phyloP scores from a whole-genome alignment of 73 alveolate species.

The Blepharisma stoltei region DNA sequence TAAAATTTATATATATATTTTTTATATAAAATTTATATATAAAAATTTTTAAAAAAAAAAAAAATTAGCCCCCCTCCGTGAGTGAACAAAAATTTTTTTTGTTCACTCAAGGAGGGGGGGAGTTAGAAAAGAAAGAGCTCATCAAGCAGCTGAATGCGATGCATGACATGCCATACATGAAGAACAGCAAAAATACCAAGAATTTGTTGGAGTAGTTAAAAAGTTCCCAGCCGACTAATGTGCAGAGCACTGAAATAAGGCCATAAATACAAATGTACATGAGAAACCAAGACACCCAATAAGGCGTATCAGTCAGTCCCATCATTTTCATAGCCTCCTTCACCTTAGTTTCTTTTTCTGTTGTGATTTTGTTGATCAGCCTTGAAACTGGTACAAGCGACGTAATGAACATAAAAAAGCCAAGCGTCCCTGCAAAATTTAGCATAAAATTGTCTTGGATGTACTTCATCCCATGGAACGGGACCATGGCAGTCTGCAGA shows the following conservation, averaged over 20 bases:
- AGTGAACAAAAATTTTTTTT: too few relatives aligned
- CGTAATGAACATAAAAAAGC: slow-evolving; percentile 30
- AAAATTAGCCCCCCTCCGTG: too few relatives aligned
- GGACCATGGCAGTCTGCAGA: neutral
- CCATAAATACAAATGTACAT: neutral
- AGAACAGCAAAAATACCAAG: slow-evolving; percentile 4
- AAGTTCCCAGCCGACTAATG: neutral
- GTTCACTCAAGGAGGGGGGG: too few relatives aligned
- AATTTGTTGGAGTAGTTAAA: slow-evolving; percentile 14
- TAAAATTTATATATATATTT: too few relatives aligned
- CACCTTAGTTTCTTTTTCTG: slow-evolving; percentile 91
- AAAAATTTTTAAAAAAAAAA: too few relatives aligned
- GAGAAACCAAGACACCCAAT: slow-evolving; percentile 14
- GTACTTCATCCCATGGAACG: slow-evolving; percentile 17
- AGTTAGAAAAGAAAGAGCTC: slow-evolving; percentile 4
- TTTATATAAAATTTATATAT: too few relatives aligned
- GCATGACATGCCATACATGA: slow-evolving; percentile 19
- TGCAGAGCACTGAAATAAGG: neutral
- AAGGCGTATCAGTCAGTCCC: slow-evolving; percentile 66
- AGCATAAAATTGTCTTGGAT: neutral
- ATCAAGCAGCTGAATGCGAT: slow-evolving; percentile 9
- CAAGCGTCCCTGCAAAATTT: slow-evolving; percentile 6
- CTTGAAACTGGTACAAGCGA: slow-evolving; percentile 20
- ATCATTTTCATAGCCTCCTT: slow-evolving; percentile 98
- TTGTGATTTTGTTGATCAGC: slow-evolving; percentile 14